A percentile compares a stretch with the other conserved stretches of the same genome.
phyloP scores from a whole-genome alignment of 768 basidiomycete genomes.

The Lentinula lateritia region DNA sequence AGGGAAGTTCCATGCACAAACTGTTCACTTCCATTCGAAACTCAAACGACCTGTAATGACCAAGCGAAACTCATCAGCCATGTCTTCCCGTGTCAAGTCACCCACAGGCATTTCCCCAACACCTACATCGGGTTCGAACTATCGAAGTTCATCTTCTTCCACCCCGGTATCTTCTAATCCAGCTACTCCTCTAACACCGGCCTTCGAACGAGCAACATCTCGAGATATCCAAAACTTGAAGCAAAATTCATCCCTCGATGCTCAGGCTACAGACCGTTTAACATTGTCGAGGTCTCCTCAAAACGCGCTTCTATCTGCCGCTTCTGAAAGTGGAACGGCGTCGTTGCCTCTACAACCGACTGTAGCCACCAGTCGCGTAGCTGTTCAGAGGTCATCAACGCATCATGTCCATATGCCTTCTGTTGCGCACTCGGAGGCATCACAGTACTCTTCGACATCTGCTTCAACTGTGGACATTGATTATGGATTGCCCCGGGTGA shows the following conservation, averaged over 20 bases:
- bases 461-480: conserved; percentile 1
- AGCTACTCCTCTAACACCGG: conserved; percentile 6
- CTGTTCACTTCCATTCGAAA: conserved; percentile 67
- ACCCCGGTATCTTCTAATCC: conserved; percentile 7
- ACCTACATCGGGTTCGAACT: conserved; percentile 5
- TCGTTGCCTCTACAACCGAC: background rate
- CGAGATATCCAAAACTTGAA: conserved; percentile 7
- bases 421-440: background rate
- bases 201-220: conserved; percentile 8
- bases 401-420: conserved; percentile 1
- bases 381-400: background rate
- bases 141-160: conserved; percentile 3
- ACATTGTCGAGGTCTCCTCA: background rate
- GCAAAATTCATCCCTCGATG: conserved; percentile 20
- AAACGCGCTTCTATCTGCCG: background rate
- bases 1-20: conserved; percentile 57
- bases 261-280: conserved; percentile 4
- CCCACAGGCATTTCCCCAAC: conserved; percentile 8
- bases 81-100: conserved; percentile 13
- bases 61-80: conserved; percentile 47
- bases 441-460: background rate
- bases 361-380: background rate
- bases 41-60: conserved; percentile 80
- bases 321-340: background rate
- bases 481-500: background rate